Conservation (phyloP, 192 early-diverging fungal species). For the Coemansia asiatica region DNA sequence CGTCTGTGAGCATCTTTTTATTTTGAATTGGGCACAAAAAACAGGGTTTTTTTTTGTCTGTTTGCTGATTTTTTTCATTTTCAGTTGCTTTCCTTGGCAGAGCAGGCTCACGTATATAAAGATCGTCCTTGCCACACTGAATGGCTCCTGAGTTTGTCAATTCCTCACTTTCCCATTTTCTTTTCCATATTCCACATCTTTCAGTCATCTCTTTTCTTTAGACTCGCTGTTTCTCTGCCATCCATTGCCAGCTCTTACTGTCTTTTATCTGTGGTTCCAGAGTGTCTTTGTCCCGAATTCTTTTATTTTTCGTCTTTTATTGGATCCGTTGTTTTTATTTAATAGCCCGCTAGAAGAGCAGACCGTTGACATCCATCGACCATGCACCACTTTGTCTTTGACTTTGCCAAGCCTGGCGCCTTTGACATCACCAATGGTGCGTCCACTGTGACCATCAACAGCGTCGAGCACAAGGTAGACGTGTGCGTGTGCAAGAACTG, state of each 20-base stretch:
- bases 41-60: not conserved
- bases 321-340: too few species aligned
- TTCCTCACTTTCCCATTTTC: not conserved
- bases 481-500: conserved; percentile 48
- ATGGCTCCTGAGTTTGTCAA: not conserved
- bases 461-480: conserved; percentile 38
- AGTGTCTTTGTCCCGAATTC: not conserved
- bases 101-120: not conserved
- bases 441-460: conserved; percentile 45
- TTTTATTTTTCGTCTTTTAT: not conserved
- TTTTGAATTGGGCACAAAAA: not conserved
- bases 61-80: not conserved
- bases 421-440: conserved; percentile 45
- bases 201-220: not conserved
- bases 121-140: not conserved
- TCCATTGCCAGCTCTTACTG: too few species aligned
- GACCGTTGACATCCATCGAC: not conserved
- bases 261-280: not conserved
- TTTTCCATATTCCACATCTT: not conserved
- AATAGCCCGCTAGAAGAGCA: too few species aligned
- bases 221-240: not conserved
- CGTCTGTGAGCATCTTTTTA: not conserved
- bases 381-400: conserved; percentile 42
- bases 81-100: not conserved
- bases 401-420: conserved; percentile 40